Conservation (phyloP, 495 filamentous ascomycete species). For the Penicillium odoratum region DNA sequence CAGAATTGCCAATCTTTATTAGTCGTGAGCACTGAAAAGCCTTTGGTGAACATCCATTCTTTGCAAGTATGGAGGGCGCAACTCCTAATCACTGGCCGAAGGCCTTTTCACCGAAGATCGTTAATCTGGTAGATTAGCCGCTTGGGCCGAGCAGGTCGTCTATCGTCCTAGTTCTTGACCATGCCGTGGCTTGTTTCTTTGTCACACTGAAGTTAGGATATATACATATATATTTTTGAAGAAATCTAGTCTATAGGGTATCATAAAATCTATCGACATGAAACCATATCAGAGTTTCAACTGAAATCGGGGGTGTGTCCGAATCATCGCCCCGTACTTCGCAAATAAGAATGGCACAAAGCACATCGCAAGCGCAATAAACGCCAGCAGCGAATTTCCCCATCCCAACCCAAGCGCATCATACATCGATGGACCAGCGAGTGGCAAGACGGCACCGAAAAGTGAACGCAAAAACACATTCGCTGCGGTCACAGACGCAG, state of each 20-base stretch:
- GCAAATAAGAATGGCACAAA: conserved; percentile 38
- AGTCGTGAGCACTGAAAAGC: conserved; percentile 31
- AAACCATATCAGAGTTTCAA: neutral
- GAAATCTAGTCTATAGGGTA: conserved; percentile 1
- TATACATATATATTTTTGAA: neutral
- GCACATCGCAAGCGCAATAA: conserved; percentile 37
- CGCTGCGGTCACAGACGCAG: conserved; percentile 65
- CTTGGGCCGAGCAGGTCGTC: conserved; percentile 21
- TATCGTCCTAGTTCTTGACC: too few species aligned
- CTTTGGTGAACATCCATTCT: conserved; percentile 27
- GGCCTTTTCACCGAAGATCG: conserved; percentile 24
- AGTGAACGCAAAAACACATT: conserved; percentile 57
- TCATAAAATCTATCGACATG: conserved; percentile 1
- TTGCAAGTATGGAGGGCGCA: conserved; percentile 29
- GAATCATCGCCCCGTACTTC: conserved; percentile 37
- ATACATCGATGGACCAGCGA: conserved; percentile 46
- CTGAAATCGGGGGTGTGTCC: conserved; percentile 10
- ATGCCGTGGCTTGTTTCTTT: too few species aligned
- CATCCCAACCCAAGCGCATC: conserved; percentile 39
- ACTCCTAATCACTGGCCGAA: conserved; percentile 31
- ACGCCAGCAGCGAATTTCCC: conserved; percentile 48
- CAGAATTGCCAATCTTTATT: conserved; percentile 24
- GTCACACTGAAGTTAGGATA: too few species aligned
- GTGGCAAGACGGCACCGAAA: conserved; percentile 56
- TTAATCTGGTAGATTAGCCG: conserved; percentile 20